Evolutionary conservation across 2,329 filamentous ascomycete genomes (phyloP).

Genomic region (Alternaria angustiovoidea): DNA sequence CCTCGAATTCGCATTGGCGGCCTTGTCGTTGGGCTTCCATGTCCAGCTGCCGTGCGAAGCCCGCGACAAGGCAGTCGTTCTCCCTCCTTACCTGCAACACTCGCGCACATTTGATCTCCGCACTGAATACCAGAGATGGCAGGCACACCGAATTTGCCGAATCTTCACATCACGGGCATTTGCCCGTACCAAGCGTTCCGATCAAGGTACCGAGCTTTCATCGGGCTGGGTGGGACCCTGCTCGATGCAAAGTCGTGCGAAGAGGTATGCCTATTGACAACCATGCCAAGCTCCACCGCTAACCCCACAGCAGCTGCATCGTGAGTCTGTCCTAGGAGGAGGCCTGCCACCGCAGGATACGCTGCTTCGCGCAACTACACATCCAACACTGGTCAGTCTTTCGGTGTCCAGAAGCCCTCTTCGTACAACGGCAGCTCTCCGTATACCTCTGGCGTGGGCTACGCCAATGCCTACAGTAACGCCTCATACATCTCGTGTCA

Average conservation of each 20-base stretch:
- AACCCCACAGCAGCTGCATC: constrained; percentile 73
- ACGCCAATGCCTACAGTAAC: constrained; percentile 10
- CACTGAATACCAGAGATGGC: constrained; percentile 98
- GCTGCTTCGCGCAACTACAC: constrained; percentile 21
- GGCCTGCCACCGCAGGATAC: constrained; percentile 13
- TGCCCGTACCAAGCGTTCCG: too few species aligned
- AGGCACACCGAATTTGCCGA: constrained; percentile 70
- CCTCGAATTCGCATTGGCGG: constrained; percentile 95
- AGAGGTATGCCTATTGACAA: constrained; percentile 68
- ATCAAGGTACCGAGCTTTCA: constrained; percentile 53
- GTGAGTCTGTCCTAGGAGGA: constrained; percentile 87
- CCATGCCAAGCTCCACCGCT: constrained; percentile 7
- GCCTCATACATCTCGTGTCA: neutral
- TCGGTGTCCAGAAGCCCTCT: constrained; percentile 11
- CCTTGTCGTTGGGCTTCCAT: constrained; percentile 94
- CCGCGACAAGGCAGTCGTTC: constrained; percentile 95
- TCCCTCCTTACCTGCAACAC: constrained; percentile 96
- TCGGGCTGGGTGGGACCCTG: constrained; percentile 84
- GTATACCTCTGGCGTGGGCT: constrained; percentile 14
- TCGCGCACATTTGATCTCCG: constrained; percentile 96
- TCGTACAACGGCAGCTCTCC: neutral
- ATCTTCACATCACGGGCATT: neutral
- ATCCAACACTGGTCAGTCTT: constrained; percentile 25
- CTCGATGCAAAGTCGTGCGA: constrained; percentile 90
- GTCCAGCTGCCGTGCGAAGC: constrained; percentile 97